Conservation (phyloP, 2,329 filamentous ascomycete genomes). For the Corinectria fuckeliana region DNA sequence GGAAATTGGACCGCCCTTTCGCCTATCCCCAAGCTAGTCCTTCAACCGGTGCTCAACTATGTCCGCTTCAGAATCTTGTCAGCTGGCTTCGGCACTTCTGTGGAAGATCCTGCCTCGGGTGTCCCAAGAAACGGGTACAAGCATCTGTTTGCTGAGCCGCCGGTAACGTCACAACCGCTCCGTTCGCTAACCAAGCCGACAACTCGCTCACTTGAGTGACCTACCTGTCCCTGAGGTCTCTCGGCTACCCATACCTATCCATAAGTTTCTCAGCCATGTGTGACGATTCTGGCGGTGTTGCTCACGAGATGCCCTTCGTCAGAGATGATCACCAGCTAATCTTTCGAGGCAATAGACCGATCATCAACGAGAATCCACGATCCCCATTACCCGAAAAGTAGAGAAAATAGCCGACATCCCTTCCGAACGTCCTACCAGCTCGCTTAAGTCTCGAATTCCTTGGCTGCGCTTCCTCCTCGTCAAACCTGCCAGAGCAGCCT, state of each 20-base stretch:
- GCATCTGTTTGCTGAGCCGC: neutral
- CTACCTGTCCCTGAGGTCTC: neutral
- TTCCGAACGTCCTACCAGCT: neutral
- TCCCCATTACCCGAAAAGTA: neutral
- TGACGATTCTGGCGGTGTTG: neutral
- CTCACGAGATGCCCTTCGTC: neutral
- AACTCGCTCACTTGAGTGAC: neutral
- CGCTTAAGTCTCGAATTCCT: neutral
- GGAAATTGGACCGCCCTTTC: neutral
- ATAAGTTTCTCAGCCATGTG: neutral
- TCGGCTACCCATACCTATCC: neutral
- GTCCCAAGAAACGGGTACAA: neutral
- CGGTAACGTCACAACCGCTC: neutral
- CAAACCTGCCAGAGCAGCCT: neutral
- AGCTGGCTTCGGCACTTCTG: neutral
- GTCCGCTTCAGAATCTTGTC: neutral
- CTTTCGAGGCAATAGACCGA: neutral
- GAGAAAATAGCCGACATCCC: neutral
- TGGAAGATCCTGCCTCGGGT: neutral
- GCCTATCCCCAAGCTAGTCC: neutral
- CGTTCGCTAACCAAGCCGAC: neutral
- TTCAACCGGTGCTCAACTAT: neutral
- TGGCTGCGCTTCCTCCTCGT: neutral
- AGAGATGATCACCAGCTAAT: neutral
- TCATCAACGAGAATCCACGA: neutral